phyloP scores from a whole-genome alignment of 371 early-diverging fungal genomes.

The Polyrhizophydium stewartii region DNA sequence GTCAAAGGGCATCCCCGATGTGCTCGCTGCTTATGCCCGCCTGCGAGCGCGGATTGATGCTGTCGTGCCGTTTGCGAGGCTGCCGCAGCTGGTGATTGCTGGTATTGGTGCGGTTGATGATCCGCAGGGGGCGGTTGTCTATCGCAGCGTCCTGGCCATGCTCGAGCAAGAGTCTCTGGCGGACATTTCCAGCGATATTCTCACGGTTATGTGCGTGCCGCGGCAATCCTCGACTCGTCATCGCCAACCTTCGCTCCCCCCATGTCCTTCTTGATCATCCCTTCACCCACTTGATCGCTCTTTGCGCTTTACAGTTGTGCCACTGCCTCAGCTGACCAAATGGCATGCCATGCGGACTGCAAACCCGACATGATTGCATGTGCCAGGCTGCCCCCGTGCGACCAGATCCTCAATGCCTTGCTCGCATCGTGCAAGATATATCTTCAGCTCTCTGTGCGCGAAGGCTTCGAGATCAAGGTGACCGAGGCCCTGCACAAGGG shows the following conservation, averaged over 20 bases:
- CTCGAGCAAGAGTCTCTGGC: slow-evolving; percentile 46
- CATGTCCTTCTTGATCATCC: too few species aligned
- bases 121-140: slow-evolving; percentile 74
- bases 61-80: slow-evolving; percentile 29
- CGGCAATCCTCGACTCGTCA: too few species aligned
- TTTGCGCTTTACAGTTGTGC: too few species aligned
- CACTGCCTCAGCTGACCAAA: too few species aligned
- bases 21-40: slow-evolving; percentile 64
- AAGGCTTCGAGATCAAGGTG: slow-evolving; percentile 91
- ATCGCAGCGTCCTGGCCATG: slow-evolving; percentile 51
- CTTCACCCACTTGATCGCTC: too few species aligned
- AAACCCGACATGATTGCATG: neutral
- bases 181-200: slow-evolving; percentile 52
- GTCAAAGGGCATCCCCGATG: slow-evolving; percentile 85
- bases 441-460: slow-evolving; percentile 75
- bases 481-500: slow-evolving; percentile 77
- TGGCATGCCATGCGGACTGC: neutral
- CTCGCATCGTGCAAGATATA: slow-evolving; percentile 65
- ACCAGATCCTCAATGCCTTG: slow-evolving; percentile 75
- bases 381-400: slow-evolving; percentile 57
- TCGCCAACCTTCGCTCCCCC: too few species aligned
- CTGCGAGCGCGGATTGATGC: slow-evolving; percentile 55
- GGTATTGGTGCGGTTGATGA: slow-evolving; percentile 88
- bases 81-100: slow-evolving; percentile 73
- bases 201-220: slow-evolving; percentile 29